Base-by-base conservation (phyloP, 1,139 yeast genomes). In the Hyphopichia wangnamkhiaoensis region DNA sequence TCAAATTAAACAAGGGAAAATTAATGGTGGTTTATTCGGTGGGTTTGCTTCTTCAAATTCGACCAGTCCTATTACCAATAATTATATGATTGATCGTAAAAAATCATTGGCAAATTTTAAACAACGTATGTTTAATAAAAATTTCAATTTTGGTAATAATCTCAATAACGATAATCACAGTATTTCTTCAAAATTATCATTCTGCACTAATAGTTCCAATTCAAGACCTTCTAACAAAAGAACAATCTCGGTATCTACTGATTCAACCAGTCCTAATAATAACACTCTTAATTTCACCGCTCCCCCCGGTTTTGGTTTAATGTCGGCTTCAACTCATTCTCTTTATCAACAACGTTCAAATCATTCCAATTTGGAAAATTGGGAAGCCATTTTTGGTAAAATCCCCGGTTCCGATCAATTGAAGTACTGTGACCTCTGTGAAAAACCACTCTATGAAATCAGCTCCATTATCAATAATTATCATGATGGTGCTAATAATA, bases 341-440 rank as follows among this genome's bases (percentile, higher is more conserved):
- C 24, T 33, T 19, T 25, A 16, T 25, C 29, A 33, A 25, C 33
- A 35, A 21, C 21, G 24, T 10, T 19, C 23, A 23, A 30, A 21
- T 18, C 31, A 34, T 12, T 29, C 37, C 3, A 35, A 35, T 20
- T 20, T 43, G 16, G 71, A 67, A 33, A 59, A 69, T 42, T 47
- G 68, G 29, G 71, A 70, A 46, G 68, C 64, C 36, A 64, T 71
- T 14, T 69, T 69, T 48, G 75, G 76, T 17, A 57, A 60, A 37
- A 57, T 70, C 21, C 75, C 74, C 0, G 74, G 74, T 6, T 47
- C 66, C 9, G 68, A 66, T 36, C 49, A 61, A 21, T 54, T 82
- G 39, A 79, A 77, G 47, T 70, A 77, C 52, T 83, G 90, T 53
- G 80, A 81, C 18, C 63, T 82, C 12, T 83, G 90, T 55, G 86